Conservation (phyloP, 106 monocot genomes). For the Cymbidium sinense region DNA sequence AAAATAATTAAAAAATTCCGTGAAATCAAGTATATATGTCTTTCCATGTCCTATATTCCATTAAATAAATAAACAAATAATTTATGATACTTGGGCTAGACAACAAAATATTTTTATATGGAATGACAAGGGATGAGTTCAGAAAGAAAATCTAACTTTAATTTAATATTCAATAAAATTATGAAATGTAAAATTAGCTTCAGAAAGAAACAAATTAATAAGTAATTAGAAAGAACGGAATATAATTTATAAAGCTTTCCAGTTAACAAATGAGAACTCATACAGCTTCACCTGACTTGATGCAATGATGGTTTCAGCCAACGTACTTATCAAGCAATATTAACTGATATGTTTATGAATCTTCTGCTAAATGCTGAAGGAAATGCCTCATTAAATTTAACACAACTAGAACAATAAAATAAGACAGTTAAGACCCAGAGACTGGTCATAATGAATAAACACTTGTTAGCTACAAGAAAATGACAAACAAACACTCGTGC, state of each 20-base stretch:
- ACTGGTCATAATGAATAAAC: not conserved
- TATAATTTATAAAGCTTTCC: not conserved
- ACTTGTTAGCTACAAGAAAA: not conserved
- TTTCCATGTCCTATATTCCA: too few species aligned
- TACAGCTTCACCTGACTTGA: not conserved
- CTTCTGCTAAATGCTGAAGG: not conserved
- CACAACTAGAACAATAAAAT: not conserved
- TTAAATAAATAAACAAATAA: too few species aligned
- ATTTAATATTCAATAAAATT: not conserved
- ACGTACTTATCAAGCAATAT: not conserved
- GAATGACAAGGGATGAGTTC: too few species aligned
- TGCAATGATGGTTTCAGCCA: not conserved
- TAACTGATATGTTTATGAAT: not conserved
- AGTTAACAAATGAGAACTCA: not conserved
- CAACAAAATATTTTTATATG: too few species aligned
- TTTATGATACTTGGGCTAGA: too few species aligned
- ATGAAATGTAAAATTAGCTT: too few species aligned
- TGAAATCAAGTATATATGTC: too few species aligned
- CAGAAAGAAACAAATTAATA: not conserved
- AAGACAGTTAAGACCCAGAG: not conserved
- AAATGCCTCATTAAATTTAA: not conserved
- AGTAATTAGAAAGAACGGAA: not conserved
- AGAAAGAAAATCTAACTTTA: too few species aligned
- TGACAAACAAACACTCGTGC: not conserved
- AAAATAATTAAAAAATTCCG: too few species aligned